Percentiles rank a stretch among this genome's conserved stretches.
Conservation (phyloP, 257 asterid species). For the Linaria vulgaris region DNA sequence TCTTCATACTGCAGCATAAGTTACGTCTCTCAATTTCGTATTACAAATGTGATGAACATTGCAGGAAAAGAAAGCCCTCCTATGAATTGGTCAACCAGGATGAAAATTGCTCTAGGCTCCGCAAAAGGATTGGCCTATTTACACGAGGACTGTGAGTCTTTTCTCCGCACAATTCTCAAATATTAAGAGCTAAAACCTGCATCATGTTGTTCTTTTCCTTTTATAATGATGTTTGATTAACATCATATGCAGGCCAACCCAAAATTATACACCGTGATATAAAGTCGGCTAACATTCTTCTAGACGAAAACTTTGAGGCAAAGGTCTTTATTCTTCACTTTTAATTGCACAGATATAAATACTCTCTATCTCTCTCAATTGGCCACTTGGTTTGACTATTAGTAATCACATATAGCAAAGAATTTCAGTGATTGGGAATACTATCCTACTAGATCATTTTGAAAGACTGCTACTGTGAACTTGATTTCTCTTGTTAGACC, state of each 20-base stretch:
- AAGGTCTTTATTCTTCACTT: slow-evolving; percentile 39
- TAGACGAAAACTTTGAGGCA: slow-evolving; percentile 74
- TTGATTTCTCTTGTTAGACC: too few species aligned
- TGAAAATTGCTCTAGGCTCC: slow-evolving; percentile 78
- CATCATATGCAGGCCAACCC: slow-evolving; percentile 66
- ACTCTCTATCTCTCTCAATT: neutral
- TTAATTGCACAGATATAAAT: neutral
- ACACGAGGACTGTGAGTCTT: slow-evolving; percentile 83
- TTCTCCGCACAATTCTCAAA: slow-evolving; percentile 14
- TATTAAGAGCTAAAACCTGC: slow-evolving; percentile 16
- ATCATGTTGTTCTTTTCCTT: slow-evolving; percentile 14
- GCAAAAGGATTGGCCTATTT: slow-evolving; percentile 82
- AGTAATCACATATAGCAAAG: neutral
- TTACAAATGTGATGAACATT: slow-evolving; percentile 29
- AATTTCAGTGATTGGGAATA: too few species aligned
- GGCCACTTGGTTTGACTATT: neutral
- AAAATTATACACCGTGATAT: slow-evolving; percentile 88
- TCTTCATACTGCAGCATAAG: slow-evolving; percentile 16
- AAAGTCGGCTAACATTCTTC: slow-evolving; percentile 85
- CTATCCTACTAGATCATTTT: too few species aligned
- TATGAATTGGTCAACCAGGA: slow-evolving; percentile 69
- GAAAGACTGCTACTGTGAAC: too few species aligned
- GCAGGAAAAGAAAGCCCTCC: slow-evolving; percentile 62
- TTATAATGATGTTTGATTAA: slow-evolving; percentile 20
- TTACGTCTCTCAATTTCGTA: slow-evolving; percentile 21